These are phyloP conservation scores for Lipomyces yarrowii DNA, from an alignment of 1,139 yeast genomes.

Conservation along the genomic window DNA sequence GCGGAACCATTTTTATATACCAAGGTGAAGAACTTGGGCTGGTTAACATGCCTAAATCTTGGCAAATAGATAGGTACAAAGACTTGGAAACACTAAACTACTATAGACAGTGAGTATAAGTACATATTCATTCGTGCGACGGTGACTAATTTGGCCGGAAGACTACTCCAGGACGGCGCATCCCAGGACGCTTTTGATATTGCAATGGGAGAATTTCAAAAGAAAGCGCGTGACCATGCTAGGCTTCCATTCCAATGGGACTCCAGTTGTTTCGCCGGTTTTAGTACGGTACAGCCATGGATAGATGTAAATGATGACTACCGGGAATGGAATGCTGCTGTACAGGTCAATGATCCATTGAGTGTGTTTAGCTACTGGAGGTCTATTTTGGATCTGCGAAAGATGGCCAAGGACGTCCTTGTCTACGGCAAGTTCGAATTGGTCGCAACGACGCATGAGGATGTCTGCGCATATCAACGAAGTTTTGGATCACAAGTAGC, in stretches of 20 bases:
- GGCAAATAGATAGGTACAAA: constrained; percentile 55
- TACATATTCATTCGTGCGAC: background rate
- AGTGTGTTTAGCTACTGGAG: constrained; percentile 55
- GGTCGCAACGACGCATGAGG: constrained; percentile 2
- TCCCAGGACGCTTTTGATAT: constrained; percentile 42
- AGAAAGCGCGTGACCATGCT: constrained; percentile 53
- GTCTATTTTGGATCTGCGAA: constrained; percentile 50
- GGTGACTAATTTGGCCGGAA: background rate
- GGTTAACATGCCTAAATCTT: constrained; percentile 52
- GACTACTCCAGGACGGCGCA: constrained; percentile 37
- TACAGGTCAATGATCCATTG: constrained; percentile 51
- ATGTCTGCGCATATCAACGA: constrained; percentile 5
- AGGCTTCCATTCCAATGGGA: constrained; percentile 64
- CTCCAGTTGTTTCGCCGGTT: constrained; percentile 50
- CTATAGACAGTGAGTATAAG: constrained; percentile 37
- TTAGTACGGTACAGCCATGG: constrained; percentile 57
- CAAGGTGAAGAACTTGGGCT: constrained; percentile 66
- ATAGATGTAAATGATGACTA: constrained; percentile 56
- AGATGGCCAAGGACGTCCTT: constrained; percentile 49
- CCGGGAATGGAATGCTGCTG: constrained; percentile 51
- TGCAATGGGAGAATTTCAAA: constrained; percentile 39
- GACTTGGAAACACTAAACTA: constrained; percentile 54
- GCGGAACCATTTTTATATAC: constrained; percentile 60
- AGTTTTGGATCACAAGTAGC: background rate
- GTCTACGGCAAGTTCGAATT: constrained; percentile 53